Conservation (phyloP, 1,139 yeast genomes). For the Yamadazyma triangularis region DNA sequence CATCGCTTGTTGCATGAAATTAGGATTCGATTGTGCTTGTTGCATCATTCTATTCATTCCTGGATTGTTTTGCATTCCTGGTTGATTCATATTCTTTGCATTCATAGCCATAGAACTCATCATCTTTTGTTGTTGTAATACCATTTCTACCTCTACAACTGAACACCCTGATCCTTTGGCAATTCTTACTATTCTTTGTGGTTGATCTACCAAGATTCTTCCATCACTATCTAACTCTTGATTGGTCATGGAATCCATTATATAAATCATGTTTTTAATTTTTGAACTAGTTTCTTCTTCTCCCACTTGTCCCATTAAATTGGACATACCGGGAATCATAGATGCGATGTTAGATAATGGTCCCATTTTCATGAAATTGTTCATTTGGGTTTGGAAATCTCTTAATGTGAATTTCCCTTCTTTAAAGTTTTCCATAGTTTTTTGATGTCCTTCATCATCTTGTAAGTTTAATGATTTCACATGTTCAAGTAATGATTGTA, state of each 20-base stretch:
- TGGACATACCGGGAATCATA: conserved; percentile 93
- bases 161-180: conserved; percentile 97
- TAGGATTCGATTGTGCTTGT: conserved; percentile 47
- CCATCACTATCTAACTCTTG: conserved; percentile 93
- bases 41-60: conserved; percentile 36
- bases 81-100: conserved; percentile 52
- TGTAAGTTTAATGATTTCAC: conserved; percentile 86
- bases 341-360: conserved; percentile 90
- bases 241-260: conserved; percentile 95
- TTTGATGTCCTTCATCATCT: conserved; percentile 62
- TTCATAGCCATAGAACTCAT: conserved; percentile 91
- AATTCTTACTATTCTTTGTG: conserved; percentile 80
- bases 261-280: conserved; percentile 84
- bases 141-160: conserved; percentile 91
- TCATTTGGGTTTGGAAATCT: conserved; percentile 94
- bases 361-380: conserved; percentile 93
- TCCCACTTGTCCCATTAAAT: conserved; percentile 79
- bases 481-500: conserved; percentile 91
- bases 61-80: conserved; percentile 33
- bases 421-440: conserved; percentile 87
- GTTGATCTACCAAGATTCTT: conserved; percentile 70
- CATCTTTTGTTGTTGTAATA: conserved; percentile 86
- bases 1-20: conserved; percentile 53
- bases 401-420: conserved; percentile 92
- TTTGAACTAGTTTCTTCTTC: conserved; percentile 85